Evolutionary conservation across 1,284 basidiomycete species (phyloP).

Genomic region (Bjerkandera adusta): DNA sequence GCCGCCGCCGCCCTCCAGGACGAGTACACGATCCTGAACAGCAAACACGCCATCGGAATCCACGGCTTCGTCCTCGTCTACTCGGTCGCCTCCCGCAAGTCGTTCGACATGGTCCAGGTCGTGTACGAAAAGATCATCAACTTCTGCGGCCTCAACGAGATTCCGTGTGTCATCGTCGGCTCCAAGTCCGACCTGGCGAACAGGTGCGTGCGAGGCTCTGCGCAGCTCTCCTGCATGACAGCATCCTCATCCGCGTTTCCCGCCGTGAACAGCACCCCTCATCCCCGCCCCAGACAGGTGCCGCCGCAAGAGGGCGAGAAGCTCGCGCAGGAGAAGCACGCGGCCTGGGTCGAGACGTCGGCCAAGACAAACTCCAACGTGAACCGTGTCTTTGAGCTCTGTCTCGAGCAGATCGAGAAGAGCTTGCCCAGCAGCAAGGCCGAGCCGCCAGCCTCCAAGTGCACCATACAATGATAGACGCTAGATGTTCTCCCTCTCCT

Average conservation of each 20-base stretch:
- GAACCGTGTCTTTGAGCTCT: slow-evolving; percentile 85
- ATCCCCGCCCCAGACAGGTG: slow-evolving; percentile 66
- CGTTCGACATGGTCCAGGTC: slow-evolving; percentile 96
- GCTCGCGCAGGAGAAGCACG: slow-evolving; percentile 71
- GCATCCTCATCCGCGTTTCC: slow-evolving; percentile 10
- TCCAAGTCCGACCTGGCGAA: slow-evolving; percentile 87
- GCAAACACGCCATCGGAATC: slow-evolving; percentile 81
- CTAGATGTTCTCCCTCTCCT: slow-evolving; percentile 16
- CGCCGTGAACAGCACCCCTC: slow-evolving; percentile 25
- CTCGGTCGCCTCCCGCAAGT: slow-evolving; percentile 88
- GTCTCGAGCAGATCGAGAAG: slow-evolving; percentile 86
- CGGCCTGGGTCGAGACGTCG: slow-evolving; percentile 86
- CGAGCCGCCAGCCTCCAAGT: slow-evolving; percentile 57
- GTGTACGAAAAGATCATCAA: slow-evolving; percentile 98
- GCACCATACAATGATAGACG: slow-evolving; percentile 64
- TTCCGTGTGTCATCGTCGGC: slow-evolving; percentile 96
- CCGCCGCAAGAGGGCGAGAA: slow-evolving; percentile 71
- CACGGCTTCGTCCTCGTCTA: slow-evolving; percentile 92
- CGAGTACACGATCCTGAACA: slow-evolving; percentile 82
- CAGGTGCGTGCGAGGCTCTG: slow-evolving; percentile 49
- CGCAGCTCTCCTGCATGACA: slow-evolving; percentile 10
- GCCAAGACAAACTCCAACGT: slow-evolving; percentile 90
- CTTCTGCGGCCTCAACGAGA: slow-evolving; percentile 86
- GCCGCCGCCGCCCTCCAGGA: slow-evolving; percentile 46
- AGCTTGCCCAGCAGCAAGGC: slow-evolving; percentile 51